phyloP scores from a whole-genome alignment of 1,284 basidiomycete genomes.

The Moesziomyces sp. region DNA sequence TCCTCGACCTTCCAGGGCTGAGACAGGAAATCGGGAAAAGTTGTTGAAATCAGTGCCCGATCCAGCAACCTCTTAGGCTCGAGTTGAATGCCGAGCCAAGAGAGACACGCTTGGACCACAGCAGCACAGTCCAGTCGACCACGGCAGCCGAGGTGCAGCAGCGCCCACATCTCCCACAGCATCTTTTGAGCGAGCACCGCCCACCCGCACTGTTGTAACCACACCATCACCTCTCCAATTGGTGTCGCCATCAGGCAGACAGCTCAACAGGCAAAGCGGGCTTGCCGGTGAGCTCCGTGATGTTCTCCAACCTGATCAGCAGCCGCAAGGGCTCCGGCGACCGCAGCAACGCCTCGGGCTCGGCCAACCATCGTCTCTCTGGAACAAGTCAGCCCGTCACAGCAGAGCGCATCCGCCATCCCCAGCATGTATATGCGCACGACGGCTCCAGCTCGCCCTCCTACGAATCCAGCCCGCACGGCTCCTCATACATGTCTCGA shows the following conservation, averaged over 20 bases:
- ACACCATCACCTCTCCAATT: too few relatives aligned
- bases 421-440: constrained; percentile 39
- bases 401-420: constrained; percentile 44
- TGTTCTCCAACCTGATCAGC: constrained; percentile 47
- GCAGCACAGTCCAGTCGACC: too few relatives aligned
- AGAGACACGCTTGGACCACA: constrained; percentile 26
- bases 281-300: too few relatives aligned
- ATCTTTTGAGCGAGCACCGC: too few relatives aligned
- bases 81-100: background rate
- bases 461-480: constrained; percentile 19
- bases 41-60: too few relatives aligned
- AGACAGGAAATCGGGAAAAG: too few relatives aligned
- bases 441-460: constrained; percentile 25
- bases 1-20: constrained; percentile 10
- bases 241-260: too few relatives aligned
- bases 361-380: constrained; percentile 18
- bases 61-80: too few relatives aligned
- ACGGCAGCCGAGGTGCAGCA: too few relatives aligned
- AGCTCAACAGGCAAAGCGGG: too few relatives aligned
- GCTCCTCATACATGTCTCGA: constrained; percentile 26
- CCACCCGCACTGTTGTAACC: too few relatives aligned
- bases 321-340: constrained; percentile 44
- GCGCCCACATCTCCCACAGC: too few relatives aligned
- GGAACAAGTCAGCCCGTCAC: constrained; percentile 27
- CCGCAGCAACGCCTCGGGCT: constrained; percentile 16